Percentiles rank a stretch among this genome's conserved stretches.
Evolutionary conservation across 768 basidiomycete species (phyloP).

Genomic region (Russula compacta): DNA sequence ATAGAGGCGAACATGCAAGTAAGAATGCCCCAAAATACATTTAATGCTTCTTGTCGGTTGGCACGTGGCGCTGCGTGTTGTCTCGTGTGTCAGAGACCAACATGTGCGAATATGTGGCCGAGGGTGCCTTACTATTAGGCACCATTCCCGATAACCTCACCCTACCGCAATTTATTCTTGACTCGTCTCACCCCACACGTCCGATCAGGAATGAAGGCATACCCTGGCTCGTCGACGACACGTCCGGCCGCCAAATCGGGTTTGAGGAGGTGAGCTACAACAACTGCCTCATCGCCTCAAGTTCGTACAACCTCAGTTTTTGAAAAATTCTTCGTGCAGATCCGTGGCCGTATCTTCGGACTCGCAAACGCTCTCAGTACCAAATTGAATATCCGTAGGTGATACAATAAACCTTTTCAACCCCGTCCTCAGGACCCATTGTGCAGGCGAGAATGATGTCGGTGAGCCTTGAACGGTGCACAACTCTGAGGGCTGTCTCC

Average conservation of each 20-base stretch:
- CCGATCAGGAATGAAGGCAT: background rate
- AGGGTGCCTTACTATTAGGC: background rate
- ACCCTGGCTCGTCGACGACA: slow-evolving; percentile 36
- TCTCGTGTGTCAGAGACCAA: too few species aligned
- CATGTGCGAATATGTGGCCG: background rate
- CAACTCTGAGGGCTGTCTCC: background rate
- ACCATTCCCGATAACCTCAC: background rate
- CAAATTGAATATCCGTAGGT: slow-evolving; percentile 27
- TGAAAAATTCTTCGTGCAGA: slow-evolving; percentile 15
- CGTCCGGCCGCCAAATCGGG: slow-evolving; percentile 26
- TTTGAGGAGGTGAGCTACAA: slow-evolving; percentile 29
- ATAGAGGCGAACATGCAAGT: too few species aligned
- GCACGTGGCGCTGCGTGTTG: too few species aligned
- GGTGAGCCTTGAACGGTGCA: slow-evolving; percentile 22
- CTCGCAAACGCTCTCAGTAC: slow-evolving; percentile 30
- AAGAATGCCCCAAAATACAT: too few species aligned
- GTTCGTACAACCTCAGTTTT: background rate
- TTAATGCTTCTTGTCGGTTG: too few species aligned
- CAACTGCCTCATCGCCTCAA: too few species aligned
- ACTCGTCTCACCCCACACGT: background rate
- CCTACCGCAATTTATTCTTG: background rate
- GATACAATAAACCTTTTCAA: slow-evolving; percentile 3
- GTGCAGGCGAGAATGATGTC: slow-evolving; percentile 31
- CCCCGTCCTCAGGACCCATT: background rate
- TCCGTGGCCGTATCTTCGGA: slow-evolving; percentile 29